These are phyloP conservation scores for Potentilla sterilis DNA, from an alignment of 306 rosid species.

Conservation along the genomic window DNA sequence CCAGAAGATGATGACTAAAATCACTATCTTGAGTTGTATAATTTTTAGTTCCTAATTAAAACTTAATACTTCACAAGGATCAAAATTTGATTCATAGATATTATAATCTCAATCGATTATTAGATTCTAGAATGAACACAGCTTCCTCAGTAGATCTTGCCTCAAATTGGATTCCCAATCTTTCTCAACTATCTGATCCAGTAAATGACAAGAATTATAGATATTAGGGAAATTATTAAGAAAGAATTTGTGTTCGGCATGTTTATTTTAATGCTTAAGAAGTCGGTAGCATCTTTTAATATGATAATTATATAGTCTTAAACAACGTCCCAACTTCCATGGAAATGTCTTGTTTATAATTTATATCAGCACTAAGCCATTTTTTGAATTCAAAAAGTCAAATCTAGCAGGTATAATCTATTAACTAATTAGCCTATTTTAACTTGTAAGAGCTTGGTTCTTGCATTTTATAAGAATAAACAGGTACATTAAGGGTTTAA, in stretches of 20 bases:
- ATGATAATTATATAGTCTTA: background rate
- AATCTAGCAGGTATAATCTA: background rate
- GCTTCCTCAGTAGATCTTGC: background rate
- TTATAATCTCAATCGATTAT: background rate
- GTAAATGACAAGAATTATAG: background rate
- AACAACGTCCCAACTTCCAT: background rate
- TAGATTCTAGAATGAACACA: background rate
- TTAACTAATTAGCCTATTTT: background rate
- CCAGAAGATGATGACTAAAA: constrained; percentile 25
- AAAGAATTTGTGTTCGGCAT: constrained; percentile 2
- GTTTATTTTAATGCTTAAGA: background rate
- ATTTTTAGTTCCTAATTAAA: background rate
- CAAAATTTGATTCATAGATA: background rate
- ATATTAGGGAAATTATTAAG: background rate
- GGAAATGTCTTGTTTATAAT: background rate
- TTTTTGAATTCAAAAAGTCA: background rate
- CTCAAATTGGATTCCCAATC: background rate
- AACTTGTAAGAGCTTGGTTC: background rate
- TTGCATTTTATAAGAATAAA: background rate
- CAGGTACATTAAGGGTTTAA: background rate
- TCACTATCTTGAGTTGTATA: constrained; percentile 34
- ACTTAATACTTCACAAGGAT: background rate
- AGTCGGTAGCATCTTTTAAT: background rate
- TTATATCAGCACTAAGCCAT: background rate
- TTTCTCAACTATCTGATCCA: background rate